Conservation (phyloP, 768 basidiomycete genomes). For the Tylopilus felleus region DNA sequence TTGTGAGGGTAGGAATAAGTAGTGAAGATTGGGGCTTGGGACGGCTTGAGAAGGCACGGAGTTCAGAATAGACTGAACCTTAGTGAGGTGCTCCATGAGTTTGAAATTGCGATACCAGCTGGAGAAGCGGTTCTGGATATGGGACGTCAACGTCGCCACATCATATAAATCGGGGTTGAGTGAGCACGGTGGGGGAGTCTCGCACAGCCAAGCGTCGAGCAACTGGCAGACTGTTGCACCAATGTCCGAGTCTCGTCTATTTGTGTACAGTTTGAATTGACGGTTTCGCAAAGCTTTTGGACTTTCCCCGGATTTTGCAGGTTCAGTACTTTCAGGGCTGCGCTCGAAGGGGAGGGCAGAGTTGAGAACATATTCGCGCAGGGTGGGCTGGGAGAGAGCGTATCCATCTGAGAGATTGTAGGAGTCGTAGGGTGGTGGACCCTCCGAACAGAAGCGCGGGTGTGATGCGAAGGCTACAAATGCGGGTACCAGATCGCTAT, state of each 20-base stretch:
- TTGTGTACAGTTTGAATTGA: conserved; percentile 4
- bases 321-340: conserved; percentile 13
- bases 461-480: conserved; percentile 32
- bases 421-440: conserved; percentile 16
- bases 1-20: conserved; percentile 2
- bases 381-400: not conserved
- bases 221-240: not conserved
- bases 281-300: not conserved
- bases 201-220: conserved; percentile 17
- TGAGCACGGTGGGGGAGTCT: conserved; percentile 7
- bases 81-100: conserved; percentile 12
- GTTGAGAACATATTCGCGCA: not conserved
- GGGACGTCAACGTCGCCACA: not conserved
- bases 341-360: not conserved
- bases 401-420: conserved; percentile 13
- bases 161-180: conserved; percentile 6
- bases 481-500: conserved; percentile 20
- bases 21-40: not conserved
- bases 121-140: conserved; percentile 1
- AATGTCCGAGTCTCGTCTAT: conserved; percentile 8
- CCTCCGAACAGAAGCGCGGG: conserved; percentile 1
- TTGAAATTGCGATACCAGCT: conserved; percentile 16
- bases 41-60: not conserved
- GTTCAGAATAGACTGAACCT: conserved; percentile 11
- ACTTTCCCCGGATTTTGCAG: not conserved